Percentiles rank a stretch among this genome's conserved stretches.
phyloP scores from a whole-genome alignment of 2,329 filamentous ascomycete genomes.

The Aciculosporium take region DNA sequence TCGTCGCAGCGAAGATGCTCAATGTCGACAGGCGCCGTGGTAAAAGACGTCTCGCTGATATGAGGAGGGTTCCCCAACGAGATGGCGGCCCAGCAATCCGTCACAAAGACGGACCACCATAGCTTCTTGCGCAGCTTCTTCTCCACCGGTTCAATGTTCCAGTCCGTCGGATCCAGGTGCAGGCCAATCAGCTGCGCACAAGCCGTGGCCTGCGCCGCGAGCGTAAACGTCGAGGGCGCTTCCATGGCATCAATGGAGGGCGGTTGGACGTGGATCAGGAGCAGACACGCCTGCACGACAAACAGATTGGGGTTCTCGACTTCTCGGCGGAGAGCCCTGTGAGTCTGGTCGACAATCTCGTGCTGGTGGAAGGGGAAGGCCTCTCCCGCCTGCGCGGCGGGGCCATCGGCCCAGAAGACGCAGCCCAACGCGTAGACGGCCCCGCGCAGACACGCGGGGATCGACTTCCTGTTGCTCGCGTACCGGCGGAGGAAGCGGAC shows the following conservation, averaged over 20 bases:
- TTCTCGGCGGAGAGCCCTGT: slow-evolving; percentile 28
- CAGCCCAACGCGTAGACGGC: slow-evolving; percentile 30
- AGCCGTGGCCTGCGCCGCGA: slow-evolving; percentile 28
- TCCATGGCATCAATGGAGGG: slow-evolving; percentile 31
- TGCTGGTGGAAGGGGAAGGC: slow-evolving; percentile 23
- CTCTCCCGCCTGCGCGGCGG: slow-evolving; percentile 5
- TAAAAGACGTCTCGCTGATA: slow-evolving; percentile 25
- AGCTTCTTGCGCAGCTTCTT: slow-evolving; percentile 28
- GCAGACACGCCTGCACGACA: slow-evolving; percentile 30
- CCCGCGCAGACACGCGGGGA: slow-evolving; percentile 30
- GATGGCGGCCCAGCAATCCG: slow-evolving; percentile 31
- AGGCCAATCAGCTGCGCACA: slow-evolving; percentile 32
- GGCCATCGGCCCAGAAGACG: slow-evolving; percentile 5
- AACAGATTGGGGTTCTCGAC: slow-evolving; percentile 32
- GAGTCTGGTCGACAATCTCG: slow-evolving; percentile 26
- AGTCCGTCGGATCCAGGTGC: slow-evolving; percentile 27
- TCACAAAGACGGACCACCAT: slow-evolving; percentile 30
- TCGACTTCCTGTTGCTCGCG: slow-evolving; percentile 19
- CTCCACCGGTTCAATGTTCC: slow-evolving; percentile 28
- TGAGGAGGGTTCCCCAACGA: slow-evolving; percentile 33
- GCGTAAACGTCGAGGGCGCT: slow-evolving; percentile 29
- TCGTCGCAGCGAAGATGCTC: slow-evolving; percentile 30
- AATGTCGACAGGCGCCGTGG: slow-evolving; percentile 23
- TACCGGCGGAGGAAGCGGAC: slow-evolving; percentile 27
- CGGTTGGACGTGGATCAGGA: slow-evolving; percentile 30